Evolutionary conservation across 164 flowering plant species (phyloP), one percentile per base, ranked within the genome.

Genomic region (Malania oleifera): DNA sequence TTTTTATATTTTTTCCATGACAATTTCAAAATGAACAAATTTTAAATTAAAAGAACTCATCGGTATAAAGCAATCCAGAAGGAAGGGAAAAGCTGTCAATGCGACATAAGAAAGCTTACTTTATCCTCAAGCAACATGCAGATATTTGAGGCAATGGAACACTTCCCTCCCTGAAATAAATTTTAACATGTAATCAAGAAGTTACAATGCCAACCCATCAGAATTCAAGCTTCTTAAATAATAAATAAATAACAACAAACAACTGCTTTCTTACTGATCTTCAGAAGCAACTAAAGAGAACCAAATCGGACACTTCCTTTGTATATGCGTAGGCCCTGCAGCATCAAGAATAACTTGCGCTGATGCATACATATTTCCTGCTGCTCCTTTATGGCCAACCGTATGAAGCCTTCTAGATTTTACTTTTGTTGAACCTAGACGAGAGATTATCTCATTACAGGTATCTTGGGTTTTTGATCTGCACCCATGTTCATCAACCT

Each of bases 201-300:
- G 44, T 23, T 12, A 11, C n/a, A n/a, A n/a, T n/a, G n/a, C n/a
- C n/a, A n/a, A n/a, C n/a, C n/a, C n/a, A n/a, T n/a, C n/a, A n/a
- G n/a, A n/a, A n/a, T n/a, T n/a, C n/a, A n/a, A n/a, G n/a, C n/a
- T n/a, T n/a, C n/a, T n/a, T n/a, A 46, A 13, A 3, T 17, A 31
- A 4, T 8, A 60, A 23, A 46, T 13, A 25, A 50, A 5, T 19
- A 28, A n/a, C 27, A 29, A 43, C 10, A 34, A 55, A 18, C 31
- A 35, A 48, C 22, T 17, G 56, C 46, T 37, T n/a, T n/a, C 95
- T 79, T 72, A 95, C 99, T 80, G 87, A 49, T 91, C 82, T 49
- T 80, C 80, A 40, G 90, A 77, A 54, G 96, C 87, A 63, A 83
- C 77, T 29, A 95, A 63, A 0, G 91, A 80, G 71, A 89, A 95